Percentiles rank a stretch among this genome's conserved stretches.
Conservation (phyloP, 495 filamentous ascomycete species). For the Neohortaea acidophila region DNA sequence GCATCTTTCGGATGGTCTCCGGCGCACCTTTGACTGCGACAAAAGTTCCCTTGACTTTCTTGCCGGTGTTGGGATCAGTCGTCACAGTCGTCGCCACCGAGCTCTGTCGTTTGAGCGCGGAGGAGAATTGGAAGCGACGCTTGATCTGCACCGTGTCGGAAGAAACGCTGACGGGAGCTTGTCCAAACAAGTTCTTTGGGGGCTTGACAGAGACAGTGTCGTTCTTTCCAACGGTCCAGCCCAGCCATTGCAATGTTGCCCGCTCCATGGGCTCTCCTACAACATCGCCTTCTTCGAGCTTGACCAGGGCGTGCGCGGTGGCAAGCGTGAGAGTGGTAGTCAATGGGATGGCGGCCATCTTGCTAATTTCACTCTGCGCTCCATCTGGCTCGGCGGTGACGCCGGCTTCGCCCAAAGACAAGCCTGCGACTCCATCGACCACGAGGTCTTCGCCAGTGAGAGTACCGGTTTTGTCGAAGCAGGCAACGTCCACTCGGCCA, state of each 20-base stretch:
- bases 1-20: constrained; percentile 88
- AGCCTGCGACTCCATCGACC: constrained; percentile 90
- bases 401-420: constrained; percentile 51
- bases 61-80: constrained; percentile 50
- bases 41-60: constrained; percentile 66
- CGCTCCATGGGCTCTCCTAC: constrained; percentile 99
- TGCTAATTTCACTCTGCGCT: constrained; percentile 56
- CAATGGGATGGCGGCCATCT: constrained; percentile 47
- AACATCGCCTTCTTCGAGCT: constrained; percentile 89
- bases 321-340: constrained; percentile 89
- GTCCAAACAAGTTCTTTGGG: constrained; percentile 16
- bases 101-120: constrained; percentile 86
- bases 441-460: constrained; percentile 93
- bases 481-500: constrained; percentile 88
- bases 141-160: constrained; percentile 70
- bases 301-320: constrained; percentile 88
- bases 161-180: neutral
- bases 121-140: constrained; percentile 96
- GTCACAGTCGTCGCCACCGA: constrained; percentile 69
- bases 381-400: constrained; percentile 62
- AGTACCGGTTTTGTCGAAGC: constrained; percentile 98
- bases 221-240: constrained; percentile 79
- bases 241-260: constrained; percentile 73
- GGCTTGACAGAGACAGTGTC: constrained; percentile 52
- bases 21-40: constrained; percentile 93